Percentiles rank a stretch among this genome's conserved stretches.
Conservation (phyloP, 2,329 filamentous ascomycete species). For the Achaetomium macrosporum region DNA sequence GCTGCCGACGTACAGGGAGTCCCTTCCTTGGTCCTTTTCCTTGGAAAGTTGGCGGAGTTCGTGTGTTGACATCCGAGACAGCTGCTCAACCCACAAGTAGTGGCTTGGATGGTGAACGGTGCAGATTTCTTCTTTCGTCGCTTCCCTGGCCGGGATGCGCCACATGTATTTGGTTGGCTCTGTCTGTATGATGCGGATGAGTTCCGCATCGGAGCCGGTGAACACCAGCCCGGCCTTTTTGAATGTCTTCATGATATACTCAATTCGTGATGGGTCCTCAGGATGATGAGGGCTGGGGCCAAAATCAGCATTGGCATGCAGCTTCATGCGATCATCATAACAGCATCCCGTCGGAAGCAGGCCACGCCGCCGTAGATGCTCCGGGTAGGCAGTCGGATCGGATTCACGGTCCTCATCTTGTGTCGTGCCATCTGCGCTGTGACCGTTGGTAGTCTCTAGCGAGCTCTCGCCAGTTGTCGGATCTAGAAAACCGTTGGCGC, state of each 20-base stretch:
- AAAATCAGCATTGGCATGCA: constrained; percentile 81
- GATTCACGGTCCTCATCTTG: constrained; percentile 34
- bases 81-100: constrained; percentile 66
- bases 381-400: constrained; percentile 26
- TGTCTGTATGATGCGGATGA: constrained; percentile 45
- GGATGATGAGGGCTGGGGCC: constrained; percentile 75
- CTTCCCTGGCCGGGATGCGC: constrained; percentile 73
- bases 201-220: constrained; percentile 49
- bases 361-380: constrained; percentile 37
- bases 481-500: constrained; percentile 35
- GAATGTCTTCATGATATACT: constrained; percentile 86
- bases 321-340: constrained; percentile 93
- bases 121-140: constrained; percentile 73
- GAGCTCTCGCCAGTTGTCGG: constrained; percentile 29
- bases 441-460: constrained; percentile 18
- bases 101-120: constrained; percentile 73
- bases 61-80: constrained; percentile 49
- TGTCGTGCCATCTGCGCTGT: constrained; percentile 28
- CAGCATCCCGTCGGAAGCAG: constrained; percentile 69
- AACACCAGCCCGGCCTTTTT: constrained; percentile 74
- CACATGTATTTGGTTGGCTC: constrained; percentile 59
- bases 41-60: constrained; percentile 64
- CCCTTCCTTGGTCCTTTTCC: constrained; percentile 56
- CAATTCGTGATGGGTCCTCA: constrained; percentile 87
- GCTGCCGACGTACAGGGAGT: constrained; percentile 77